Evolutionary conservation across 1,284 basidiomycete genomes (phyloP), one percentile per base, ranked within the genome.

Genomic region (Amylostereum areolatum): DNA sequence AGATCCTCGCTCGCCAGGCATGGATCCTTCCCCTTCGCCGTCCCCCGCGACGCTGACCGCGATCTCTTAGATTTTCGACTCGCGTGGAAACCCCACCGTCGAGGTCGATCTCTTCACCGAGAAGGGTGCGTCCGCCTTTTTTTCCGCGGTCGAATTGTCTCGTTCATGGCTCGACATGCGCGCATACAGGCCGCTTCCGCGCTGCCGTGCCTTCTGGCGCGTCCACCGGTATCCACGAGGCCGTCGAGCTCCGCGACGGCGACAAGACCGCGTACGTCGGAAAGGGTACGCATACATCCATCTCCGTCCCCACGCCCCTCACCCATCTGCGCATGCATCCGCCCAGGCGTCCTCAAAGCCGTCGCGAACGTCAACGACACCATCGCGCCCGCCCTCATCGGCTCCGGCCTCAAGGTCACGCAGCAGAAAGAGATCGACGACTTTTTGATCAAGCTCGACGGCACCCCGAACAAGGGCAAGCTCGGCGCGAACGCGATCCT

Each of bases 401-500:
- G 92, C 68, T 80, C 92, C 51, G 85, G 81, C 55, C 75, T 99
- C 69, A 77, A 81, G 52, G 93, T 97, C 66, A 94, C 91, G 59
- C 73, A 88, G 58, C 97, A 99, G 73, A 95, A 93, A 75, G 92
- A 96, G 62, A 84, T 99, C 62, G 97, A 99, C 67, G 91, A 97
- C 72, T 90, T 99, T 77, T 81, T 99, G 67, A 96, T 98, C 84
- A 96, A 98, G 78, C 84, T 94, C 64, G 96, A 99, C 67, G 94
- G 93, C 53, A 94, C 94, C 52, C 76, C 91, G 59, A 99, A 99
- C 89, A 99, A 99, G 84, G 93, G 93, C 71, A 97, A 97, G 74
- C 88, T 98, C 65, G 97, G 97, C 63, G 97, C 97, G 55, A 99
- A 99, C 73, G 97, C 97, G 66, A 97, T 99, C 71, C 91, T 99